Percentiles rank a stretch among this genome's conserved stretches.
These are phyloP conservation scores for Theobroma grandiflorum DNA, from an alignment of 441 rosid genomes.

Conservation along the genomic window DNA sequence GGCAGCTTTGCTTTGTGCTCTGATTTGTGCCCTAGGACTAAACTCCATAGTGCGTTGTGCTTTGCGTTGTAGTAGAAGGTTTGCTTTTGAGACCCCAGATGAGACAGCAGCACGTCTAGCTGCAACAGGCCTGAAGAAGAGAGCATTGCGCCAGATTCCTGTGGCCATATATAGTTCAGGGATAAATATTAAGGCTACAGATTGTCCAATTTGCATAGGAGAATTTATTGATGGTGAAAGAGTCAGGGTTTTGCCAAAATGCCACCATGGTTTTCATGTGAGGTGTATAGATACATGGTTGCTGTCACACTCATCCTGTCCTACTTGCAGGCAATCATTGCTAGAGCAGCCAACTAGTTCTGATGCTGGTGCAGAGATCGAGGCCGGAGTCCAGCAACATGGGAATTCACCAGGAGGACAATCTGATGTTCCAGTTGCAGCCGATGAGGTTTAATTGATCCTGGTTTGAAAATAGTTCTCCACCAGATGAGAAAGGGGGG, in stretches of 20 bases:
- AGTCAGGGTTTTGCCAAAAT: constrained; percentile 77
- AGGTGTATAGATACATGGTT: constrained; percentile 85
- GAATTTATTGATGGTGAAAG: constrained; percentile 77
- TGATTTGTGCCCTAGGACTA: constrained; percentile 73
- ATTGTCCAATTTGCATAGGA: constrained; percentile 84
- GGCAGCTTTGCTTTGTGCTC: constrained; percentile 75
- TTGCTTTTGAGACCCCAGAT: constrained; percentile 53
- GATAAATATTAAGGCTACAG: constrained; percentile 60
- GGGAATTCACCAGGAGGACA: constrained; percentile 37
- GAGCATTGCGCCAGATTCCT: constrained; percentile 66
- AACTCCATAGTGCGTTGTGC: constrained; percentile 74
- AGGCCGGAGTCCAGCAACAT: constrained; percentile 29
- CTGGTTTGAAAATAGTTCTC: not conserved
- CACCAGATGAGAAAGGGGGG: not conserved
- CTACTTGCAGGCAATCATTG: constrained; percentile 73
- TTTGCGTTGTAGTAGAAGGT: constrained; percentile 68
- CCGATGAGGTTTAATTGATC: constrained; percentile 50
- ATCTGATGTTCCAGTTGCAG: constrained; percentile 33
- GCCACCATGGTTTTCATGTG: constrained; percentile 86
- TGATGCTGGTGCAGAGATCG: constrained; percentile 29
- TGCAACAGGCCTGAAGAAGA: constrained; percentile 65
- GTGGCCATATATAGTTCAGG: constrained; percentile 59
- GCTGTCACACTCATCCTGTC: constrained; percentile 77
- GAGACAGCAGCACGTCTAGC: constrained; percentile 51
- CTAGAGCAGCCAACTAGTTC: constrained; percentile 46